Evolutionary conservation across 2,329 filamentous ascomycete genomes (phyloP).

Genomic region (Botrytis tulipae): DNA sequence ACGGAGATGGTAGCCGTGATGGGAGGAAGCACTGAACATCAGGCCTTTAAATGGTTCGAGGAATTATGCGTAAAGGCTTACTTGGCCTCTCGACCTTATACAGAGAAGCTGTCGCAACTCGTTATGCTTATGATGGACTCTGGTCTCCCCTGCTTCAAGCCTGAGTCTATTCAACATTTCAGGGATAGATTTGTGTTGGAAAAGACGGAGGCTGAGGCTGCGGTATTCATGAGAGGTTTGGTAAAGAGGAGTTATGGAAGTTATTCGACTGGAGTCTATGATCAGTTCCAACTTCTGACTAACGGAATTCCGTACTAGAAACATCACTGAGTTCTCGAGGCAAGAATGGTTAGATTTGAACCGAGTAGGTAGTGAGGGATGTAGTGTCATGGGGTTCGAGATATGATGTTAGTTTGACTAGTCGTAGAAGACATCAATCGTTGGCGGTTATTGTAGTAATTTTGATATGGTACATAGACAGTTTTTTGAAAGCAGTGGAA

Average conservation of each 20-base stretch:
- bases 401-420: not conserved
- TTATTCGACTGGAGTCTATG: slow-evolving; percentile 91
- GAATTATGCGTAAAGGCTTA: slow-evolving; percentile 96
- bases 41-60: slow-evolving; percentile 94
- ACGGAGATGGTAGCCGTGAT: slow-evolving; percentile 99
- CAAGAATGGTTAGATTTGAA: not conserved
- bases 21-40: slow-evolving; percentile 80
- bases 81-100: slow-evolving; percentile 80
- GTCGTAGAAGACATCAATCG: not conserved
- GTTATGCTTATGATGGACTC: slow-evolving; percentile 95
- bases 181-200: slow-evolving; percentile 89
- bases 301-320: slow-evolving; percentile 85
- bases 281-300: slow-evolving; percentile 95
- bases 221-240: slow-evolving; percentile 87
- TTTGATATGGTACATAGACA: not conserved
- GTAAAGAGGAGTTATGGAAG: slow-evolving; percentile 88
- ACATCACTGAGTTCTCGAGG: not conserved
- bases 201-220: slow-evolving; percentile 86
- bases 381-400: not conserved
- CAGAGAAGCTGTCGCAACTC: slow-evolving; percentile 84
- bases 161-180: slow-evolving; percentile 90
- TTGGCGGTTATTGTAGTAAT: not conserved
- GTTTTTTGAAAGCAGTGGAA: not conserved
- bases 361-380: not conserved
- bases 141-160: slow-evolving; percentile 96